phyloP scores from a whole-genome alignment of 345 rosid species.

The Barbarea vulgaris region DNA sequence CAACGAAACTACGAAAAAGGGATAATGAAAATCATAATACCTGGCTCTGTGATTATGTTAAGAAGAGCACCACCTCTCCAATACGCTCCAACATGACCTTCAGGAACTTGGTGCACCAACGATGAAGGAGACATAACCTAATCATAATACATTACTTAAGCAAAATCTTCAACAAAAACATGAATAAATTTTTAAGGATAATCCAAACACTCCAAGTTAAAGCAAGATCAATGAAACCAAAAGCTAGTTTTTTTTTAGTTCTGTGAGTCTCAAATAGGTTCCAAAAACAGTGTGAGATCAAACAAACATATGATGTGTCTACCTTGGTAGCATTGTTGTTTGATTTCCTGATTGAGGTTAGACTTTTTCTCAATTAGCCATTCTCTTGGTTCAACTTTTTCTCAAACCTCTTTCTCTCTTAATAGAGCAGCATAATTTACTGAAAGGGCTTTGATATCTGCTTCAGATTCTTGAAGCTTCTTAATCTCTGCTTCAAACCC shows the following conservation, averaged over 20 bases:
- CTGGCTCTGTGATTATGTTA: conserved; percentile 65
- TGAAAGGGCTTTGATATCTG: too few relatives aligned
- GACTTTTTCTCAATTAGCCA: too few relatives aligned
- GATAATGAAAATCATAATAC: conserved; percentile 32
- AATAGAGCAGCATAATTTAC: too few relatives aligned
- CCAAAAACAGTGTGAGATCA: too few relatives aligned
- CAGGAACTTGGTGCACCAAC: conserved; percentile 85
- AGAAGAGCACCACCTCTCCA: conserved; percentile 96
- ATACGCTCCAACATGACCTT: conserved; percentile 95
- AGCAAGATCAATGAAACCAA: neutral
- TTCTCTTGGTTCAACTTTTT: too few relatives aligned
- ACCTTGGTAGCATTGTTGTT: too few relatives aligned
- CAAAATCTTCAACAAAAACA: neutral
- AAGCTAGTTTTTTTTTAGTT: neutral
- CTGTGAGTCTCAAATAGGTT: neutral
- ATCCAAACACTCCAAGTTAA: neutral
- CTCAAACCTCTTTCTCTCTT: too few relatives aligned
- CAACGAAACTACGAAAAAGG: neutral
- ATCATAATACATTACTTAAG: conserved; percentile 7
- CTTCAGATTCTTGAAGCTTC: too few relatives aligned
- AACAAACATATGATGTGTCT: too few relatives aligned
- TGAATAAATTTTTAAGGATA: too few relatives aligned
- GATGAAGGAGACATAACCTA: conserved; percentile 64
- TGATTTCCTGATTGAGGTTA: too few relatives aligned
- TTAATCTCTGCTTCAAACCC: too few relatives aligned